phyloP scores from a whole-genome alignment of 768 basidiomycete species.

The Flagelloscypha sp. region DNA sequence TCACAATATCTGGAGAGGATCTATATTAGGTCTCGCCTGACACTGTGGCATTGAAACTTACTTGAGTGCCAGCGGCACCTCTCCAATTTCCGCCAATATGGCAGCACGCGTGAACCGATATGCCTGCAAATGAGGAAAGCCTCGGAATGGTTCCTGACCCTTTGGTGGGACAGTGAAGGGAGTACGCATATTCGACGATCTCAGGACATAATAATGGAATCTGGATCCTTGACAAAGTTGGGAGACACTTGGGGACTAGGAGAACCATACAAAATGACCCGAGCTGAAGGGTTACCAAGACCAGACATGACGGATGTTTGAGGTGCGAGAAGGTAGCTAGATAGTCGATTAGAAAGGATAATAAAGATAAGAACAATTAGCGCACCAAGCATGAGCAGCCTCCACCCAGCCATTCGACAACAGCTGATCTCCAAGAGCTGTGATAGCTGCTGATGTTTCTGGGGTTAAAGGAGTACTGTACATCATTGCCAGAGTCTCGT shows the following conservation, averaged over 20 bases:
- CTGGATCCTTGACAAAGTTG: conserved; percentile 54
- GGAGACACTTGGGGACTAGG: conserved; percentile 44
- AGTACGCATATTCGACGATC: conserved; percentile 84
- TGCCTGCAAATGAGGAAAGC: conserved; percentile 79
- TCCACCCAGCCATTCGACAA: conserved; percentile 61
- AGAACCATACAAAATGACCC: conserved; percentile 68
- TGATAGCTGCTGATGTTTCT: conserved; percentile 68
- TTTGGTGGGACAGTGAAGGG: conserved; percentile 63
- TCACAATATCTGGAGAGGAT: conserved; percentile 75
- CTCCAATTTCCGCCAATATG: conserved; percentile 72
- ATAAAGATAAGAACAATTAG: background rate
- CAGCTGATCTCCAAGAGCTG: conserved; percentile 82
- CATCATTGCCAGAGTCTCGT: conserved; percentile 80
- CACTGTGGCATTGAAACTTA: conserved; percentile 20
- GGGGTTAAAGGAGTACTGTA: conserved; percentile 58
- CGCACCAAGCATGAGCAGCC: conserved; percentile 90
- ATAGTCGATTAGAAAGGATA: conserved; percentile 9
- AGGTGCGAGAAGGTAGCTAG: conserved; percentile 79
- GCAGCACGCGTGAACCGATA: conserved; percentile 78
- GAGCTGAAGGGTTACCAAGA: conserved; percentile 54
- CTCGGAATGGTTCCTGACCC: conserved; percentile 79
- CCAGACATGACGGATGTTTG: conserved; percentile 72
- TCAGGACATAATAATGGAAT: conserved; percentile 82
- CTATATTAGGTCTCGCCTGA: conserved; percentile 1
- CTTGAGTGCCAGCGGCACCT: conserved; percentile 70